Evolutionary conservation across 2,329 filamentous ascomycete species (phyloP).

Genomic region (Knoxdaviesia capensis): DNA sequence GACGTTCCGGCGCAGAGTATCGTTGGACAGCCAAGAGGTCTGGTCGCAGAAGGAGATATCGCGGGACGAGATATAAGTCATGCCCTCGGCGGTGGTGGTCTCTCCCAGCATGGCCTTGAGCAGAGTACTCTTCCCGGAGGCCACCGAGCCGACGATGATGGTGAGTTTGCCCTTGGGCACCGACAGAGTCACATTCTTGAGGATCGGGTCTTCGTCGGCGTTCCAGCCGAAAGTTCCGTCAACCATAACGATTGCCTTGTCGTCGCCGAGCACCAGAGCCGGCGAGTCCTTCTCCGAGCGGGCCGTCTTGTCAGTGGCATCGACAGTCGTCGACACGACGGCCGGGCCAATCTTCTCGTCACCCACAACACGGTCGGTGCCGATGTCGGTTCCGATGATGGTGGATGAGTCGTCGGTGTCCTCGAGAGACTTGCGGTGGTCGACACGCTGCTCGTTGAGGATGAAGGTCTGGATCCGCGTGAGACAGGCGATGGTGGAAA

Average conservation of each 20-base stretch:
- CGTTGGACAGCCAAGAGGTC: slow-evolving; percentile 13
- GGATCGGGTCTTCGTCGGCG: slow-evolving; percentile 5
- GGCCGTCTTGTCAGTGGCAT: background rate
- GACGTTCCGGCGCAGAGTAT: slow-evolving; percentile 17
- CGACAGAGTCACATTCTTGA: slow-evolving; percentile 13
- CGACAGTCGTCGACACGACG: slow-evolving; percentile 3
- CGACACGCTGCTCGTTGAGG: slow-evolving; percentile 9
- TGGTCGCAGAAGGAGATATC: slow-evolving; percentile 14
- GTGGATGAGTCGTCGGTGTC: background rate
- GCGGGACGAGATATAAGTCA: slow-evolving; percentile 3
- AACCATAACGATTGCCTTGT: background rate
- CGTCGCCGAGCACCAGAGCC: background rate
- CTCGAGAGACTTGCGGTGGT: slow-evolving; percentile 7
- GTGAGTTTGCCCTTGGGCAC: slow-evolving; percentile 14
- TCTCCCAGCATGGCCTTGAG: slow-evolving; percentile 15
- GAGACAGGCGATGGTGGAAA: slow-evolving; percentile 14
- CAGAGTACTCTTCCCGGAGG: slow-evolving; percentile 17
- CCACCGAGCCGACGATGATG: slow-evolving; percentile 18
- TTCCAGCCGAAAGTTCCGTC: slow-evolving; percentile 10
- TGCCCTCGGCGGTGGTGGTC: slow-evolving; percentile 6
- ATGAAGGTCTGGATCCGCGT: slow-evolving; percentile 17
- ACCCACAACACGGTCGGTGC: slow-evolving; percentile 6
- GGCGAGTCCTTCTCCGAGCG: background rate
- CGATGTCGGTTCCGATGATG: too few relatives aligned
- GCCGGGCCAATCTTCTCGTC: slow-evolving; percentile 3